phyloP scores from a whole-genome alignment of 441 rosid species.

The Adansonia rubrostipa region DNA sequence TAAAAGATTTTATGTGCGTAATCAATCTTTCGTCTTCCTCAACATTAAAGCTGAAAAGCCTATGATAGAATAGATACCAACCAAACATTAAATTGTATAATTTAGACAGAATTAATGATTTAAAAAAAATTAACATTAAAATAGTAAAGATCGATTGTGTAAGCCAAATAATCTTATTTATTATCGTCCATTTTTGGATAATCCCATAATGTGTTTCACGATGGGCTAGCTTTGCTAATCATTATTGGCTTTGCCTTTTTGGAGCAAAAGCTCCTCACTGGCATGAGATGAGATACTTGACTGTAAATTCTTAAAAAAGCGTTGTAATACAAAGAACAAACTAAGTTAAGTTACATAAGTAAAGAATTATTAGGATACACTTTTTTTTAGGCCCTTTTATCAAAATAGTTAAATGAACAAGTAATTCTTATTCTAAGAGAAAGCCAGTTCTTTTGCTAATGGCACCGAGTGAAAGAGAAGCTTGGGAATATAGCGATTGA shows the following conservation, averaged over 20 bases:
- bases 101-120: neutral
- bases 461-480: neutral
- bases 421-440: neutral
- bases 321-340: neutral
- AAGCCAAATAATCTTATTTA: no score
- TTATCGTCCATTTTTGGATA: neutral
- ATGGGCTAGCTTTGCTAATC: neutral
- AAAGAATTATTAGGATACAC: neutral
- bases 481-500: neutral
- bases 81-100: neutral
- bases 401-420: neutral
- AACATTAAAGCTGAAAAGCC: neutral
- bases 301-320: neutral
- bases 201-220: neutral
- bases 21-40: neutral
- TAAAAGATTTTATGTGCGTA: neutral
- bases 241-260: neutral
- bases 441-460: neutral
- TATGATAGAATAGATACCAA: neutral
- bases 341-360: neutral
- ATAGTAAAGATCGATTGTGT: no score
- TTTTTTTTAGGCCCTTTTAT: neutral
- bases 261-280: neutral
- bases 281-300: neutral
- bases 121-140: neutral